Base-by-base conservation (phyloP, 305 asterid genomes). In the Fraxinus greggii region DNA sequence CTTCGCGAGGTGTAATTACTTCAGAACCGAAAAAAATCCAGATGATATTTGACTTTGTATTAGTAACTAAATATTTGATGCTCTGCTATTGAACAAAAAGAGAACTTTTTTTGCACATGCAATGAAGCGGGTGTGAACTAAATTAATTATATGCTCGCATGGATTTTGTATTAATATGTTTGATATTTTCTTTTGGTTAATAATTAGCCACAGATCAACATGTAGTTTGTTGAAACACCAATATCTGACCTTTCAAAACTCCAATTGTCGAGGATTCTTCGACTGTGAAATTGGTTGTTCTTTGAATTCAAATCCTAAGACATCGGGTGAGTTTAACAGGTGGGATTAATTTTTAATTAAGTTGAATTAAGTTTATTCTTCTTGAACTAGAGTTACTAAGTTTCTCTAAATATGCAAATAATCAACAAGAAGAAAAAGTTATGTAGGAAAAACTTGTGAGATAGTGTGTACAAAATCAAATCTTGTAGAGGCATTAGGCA, bases 151-250 rank as follows among this genome's bases (percentile, higher is more conserved):
- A 28, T 56, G 78, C 40, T 61, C 1, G 32, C 26, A 36, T 33
- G 77, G 75, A 7, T 76, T 82, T 76, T 82, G 67, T 32, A 63
- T 40, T 38, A 75, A 83, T 65, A n/a, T 77, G 77, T 40, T 83
- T 48, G 54, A 10, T 82, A 24, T 76, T 67, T 77, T 80, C 81
- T 65, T 10, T 38, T 83, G 91, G 86, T 85, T 87, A 75, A 81
- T 83, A 69, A 78, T 82, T 87, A 35, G 89, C 84, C 26, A 56
- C 78, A 24, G 88, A 86, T 78, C 86, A 86, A 80, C 87, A 82
- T 17, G 76, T 91, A 75, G 96, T 91, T 88, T 88, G 91, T 86
- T 12, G 97, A 91, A 83, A 91, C 96, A 12, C 97, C 96, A 17
- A 83, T 88, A 38, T 85, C 93, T 3, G 93, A 93, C 83, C 80